Conservation (phyloP, 2,329 filamentous ascomycete genomes). For the Boeremia exigua region DNA sequence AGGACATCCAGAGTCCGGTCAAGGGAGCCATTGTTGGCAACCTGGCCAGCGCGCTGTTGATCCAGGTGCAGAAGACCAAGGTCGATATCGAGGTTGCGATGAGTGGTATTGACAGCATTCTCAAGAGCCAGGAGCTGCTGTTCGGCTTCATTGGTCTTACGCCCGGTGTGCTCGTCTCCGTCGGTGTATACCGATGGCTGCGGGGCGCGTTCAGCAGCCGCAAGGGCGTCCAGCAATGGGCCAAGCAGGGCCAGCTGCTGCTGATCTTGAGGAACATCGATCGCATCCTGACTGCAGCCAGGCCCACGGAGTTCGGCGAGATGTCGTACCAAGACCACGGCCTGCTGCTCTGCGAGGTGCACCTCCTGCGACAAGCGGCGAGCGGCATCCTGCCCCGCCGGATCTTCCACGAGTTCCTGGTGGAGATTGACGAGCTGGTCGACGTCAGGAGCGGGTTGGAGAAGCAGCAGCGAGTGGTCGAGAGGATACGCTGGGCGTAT, state of each 20-base stretch:
- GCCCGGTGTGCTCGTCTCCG: constrained; percentile 85
- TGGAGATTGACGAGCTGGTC: constrained; percentile 85
- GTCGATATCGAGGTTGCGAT: constrained; percentile 97
- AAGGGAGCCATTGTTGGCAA: constrained; percentile 84
- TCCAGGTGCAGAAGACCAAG: constrained; percentile 98
- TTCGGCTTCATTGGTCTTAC: constrained; percentile 97
- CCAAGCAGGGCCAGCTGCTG: constrained; percentile 72
- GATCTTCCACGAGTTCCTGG: constrained; percentile 82
- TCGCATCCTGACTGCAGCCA: constrained; percentile 61
- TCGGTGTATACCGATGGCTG: constrained; percentile 76
- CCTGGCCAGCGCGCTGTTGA: constrained; percentile 85
- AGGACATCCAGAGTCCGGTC: constrained; percentile 82
- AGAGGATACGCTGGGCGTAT: constrained; percentile 91
- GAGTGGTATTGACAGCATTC: constrained; percentile 89
- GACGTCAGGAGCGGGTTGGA: constrained; percentile 79
- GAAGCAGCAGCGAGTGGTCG: constrained; percentile 77
- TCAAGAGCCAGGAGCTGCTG: constrained; percentile 95
- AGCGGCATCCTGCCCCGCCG: constrained; percentile 72
- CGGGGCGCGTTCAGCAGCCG: constrained; percentile 72
- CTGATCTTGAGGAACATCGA: constrained; percentile 88
- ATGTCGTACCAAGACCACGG: constrained; percentile 93
- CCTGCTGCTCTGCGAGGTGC: constrained; percentile 85
- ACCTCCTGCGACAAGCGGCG: constrained; percentile 76
- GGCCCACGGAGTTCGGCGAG: constrained; percentile 73
- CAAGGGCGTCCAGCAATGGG: constrained; percentile 68